These are phyloP conservation scores for Tetrapisispora arboricola DNA, from an alignment of 805 yeast species.

Conservation along the genomic window DNA sequence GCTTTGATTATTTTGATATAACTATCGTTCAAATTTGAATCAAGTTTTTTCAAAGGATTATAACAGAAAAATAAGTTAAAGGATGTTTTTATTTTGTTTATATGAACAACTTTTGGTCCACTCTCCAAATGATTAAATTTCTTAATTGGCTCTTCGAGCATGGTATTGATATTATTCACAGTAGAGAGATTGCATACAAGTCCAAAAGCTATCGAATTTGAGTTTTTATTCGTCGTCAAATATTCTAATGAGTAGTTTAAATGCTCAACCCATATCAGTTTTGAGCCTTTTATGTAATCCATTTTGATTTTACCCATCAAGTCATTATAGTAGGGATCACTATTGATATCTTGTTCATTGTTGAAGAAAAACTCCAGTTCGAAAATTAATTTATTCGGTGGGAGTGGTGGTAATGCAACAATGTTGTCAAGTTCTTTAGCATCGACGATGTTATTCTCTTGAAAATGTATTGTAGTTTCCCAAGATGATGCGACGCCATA, in stretches of 20 bases:
- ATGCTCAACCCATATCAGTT: neutral
- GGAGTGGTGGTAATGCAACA: neutral
- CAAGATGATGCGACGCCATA: neutral
- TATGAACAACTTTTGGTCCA: constrained; percentile 2
- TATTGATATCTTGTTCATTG: neutral
- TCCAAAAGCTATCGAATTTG: neutral
- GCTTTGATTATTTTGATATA: neutral
- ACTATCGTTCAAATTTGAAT: neutral
- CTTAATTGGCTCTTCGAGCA: constrained; percentile 9
- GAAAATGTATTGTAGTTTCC: neutral
- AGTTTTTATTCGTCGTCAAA: neutral
- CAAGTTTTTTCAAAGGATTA: neutral
- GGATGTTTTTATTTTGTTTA: neutral
- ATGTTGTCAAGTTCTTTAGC: neutral
- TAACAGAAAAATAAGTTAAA: neutral
- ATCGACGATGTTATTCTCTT: neutral
- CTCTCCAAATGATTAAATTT: constrained; percentile 4
- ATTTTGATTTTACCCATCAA: neutral
- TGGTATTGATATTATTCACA: constrained; percentile 6
- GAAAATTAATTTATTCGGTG: neutral
- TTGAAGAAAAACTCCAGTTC: neutral
- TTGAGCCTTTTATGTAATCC: neutral
- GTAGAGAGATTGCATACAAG: constrained; percentile 9
- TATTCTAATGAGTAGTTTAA: neutral
- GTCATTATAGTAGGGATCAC: neutral